Base-by-base conservation (phyloP, 192 early-diverging fungal species). In the Coemansia javaensis region DNA sequence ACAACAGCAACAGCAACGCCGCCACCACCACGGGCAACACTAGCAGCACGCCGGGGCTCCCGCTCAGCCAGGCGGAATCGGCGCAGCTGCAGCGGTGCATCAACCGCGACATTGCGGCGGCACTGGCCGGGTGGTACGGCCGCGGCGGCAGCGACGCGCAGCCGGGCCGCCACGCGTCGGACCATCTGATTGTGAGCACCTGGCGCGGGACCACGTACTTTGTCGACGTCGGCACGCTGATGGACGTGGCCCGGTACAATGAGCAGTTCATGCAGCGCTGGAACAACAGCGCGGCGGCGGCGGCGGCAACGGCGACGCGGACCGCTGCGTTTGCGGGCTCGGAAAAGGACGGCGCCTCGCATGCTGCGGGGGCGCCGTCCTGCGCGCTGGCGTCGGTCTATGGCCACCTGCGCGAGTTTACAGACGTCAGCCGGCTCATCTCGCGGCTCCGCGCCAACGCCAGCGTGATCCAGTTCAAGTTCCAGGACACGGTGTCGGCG, bases 401-500 rank as follows among this genome's bases (percentile, higher is more conserved):
- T 24, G 63, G 70, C 9, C 35, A 57, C 3, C 24, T 66, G 33
- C 54, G 63, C 43, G 53, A 62, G 24, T 74, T 74, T 33, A 14
- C 46, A 6, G 63, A 74, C 20, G 32, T 66, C 10, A 58, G 33
- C 32, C 59, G 63, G 5, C 54, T 74, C 34, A 48, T 74, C 10
- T 66, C 70, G 22, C 70, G 70, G 1, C 40, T 74, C 46, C 63
- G 63, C 10, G 32, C 51, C 6, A 74, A 74, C 37, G 70, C 63
- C 32, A 74, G 63, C 32, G 70, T 74, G 11, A 52, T 74, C 28
- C 70, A 66, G 42, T 74, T 74, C 55, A 74, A 74, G 47, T 74
- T 74, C 43, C 70, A 74, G 40, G 70, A 74, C 22, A 74, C 70
- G 6, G 70, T 74, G 24, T 66, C 70, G 5, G 70, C 70, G 0